Base-by-base conservation (phyloP, 345 rosid genomes). In the Populus pruinosa region DNA sequence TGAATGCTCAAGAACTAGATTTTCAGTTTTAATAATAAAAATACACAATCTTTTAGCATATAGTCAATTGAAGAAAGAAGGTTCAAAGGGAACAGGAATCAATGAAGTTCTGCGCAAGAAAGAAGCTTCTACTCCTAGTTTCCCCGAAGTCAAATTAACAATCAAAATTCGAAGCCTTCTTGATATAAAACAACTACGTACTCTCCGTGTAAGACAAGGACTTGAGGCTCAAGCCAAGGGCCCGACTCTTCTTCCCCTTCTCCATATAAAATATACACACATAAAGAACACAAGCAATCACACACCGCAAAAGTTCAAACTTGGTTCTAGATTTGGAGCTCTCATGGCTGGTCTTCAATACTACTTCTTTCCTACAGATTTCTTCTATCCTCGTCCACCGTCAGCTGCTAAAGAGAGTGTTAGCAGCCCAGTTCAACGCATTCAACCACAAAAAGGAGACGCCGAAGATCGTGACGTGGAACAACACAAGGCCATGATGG, bases 281-380 rank as follows among this genome's bases (percentile, higher is more conserved):
- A 16, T 16, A 17, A 49, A 49, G 55, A 49, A 14, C 61, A 21
- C 11, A 7, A 21, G 23, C 25, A 20, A 6, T 3, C 7, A 7
- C 25, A 21, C 25, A 21, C 61, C 2, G 7, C 0, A 55, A 55
- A 55, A 55, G 25, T 21, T 55, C 61, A 21, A 55, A 55, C 50
- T 13, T 14, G 61, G 23, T 55, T 8, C 23, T 5, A 0, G 21
- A 21, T 55, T 8, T 55, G 61, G 61, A 16, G 55, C 25, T n/a
- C 1, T 35, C 27, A 77, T 78, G 81, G 81, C 81, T 43, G 81
- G 81, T 1, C 81, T 71, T 36, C 76, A 71, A 8, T 71, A 78
- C 29, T 47, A 78, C 76, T 78, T 78, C 21, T 78, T 78, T n/a
- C 81, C 81, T 17, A 78, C 81, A 3, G 81, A 78, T 71, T 78